These are phyloP conservation scores for Lasiodiplodia sp. DNA, from an alignment of 2,329 filamentous ascomycete species.

Conservation along the genomic window DNA sequence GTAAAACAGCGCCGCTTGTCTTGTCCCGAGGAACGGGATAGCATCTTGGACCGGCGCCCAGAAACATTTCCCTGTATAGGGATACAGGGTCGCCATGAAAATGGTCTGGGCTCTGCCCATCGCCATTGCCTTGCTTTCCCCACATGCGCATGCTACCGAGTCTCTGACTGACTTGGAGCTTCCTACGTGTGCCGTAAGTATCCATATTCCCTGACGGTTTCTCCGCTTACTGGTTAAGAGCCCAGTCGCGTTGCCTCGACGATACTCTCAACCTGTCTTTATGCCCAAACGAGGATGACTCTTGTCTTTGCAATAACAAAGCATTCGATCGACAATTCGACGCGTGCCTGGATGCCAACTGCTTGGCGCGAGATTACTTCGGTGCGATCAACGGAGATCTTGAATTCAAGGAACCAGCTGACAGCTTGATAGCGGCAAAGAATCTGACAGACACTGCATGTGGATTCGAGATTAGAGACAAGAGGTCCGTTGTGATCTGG, in stretches of 20 bases:
- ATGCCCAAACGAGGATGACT: not conserved
- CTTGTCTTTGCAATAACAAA: not conserved
- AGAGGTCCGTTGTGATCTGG: not conserved
- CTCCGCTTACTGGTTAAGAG: not conserved
- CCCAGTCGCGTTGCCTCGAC: not conserved
- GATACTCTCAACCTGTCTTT: not conserved
- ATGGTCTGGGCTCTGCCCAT: not conserved
- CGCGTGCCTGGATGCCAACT: not conserved
- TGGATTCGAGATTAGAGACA: not conserved
- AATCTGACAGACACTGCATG: not conserved
- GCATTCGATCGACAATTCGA: not conserved
- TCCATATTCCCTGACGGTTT: not conserved
- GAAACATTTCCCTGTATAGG: not conserved
- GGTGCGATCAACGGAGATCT: not conserved
- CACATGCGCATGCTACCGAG: not conserved
- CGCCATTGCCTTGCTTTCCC: not conserved
- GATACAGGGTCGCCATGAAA: not conserved
- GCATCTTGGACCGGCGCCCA: not conserved
- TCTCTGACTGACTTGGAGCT: not conserved
- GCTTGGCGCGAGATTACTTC: not conserved
- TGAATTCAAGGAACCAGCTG: not conserved
- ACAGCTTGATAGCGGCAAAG: not conserved
- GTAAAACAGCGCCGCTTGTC: not conserved
- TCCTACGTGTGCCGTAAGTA: slow-evolving; percentile 1
- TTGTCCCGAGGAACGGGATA: not conserved